These are phyloP conservation scores for Aplosporella prunicola DNA, from an alignment of 2,329 filamentous ascomycete genomes.

Conservation along the genomic window DNA sequence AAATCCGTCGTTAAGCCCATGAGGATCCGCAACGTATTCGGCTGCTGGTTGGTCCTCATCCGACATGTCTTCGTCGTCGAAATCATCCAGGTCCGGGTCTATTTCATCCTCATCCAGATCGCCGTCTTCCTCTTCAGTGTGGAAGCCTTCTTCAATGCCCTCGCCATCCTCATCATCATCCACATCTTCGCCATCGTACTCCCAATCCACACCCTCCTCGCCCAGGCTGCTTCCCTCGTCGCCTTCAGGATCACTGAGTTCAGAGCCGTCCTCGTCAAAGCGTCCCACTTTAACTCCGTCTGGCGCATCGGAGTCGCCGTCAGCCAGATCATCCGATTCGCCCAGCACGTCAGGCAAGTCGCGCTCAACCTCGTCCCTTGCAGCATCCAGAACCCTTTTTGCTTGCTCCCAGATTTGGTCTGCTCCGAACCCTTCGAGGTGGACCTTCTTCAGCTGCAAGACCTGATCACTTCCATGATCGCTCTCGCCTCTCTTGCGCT, in stretches of 20 bases:
- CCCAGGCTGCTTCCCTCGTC: slow-evolving; percentile 18
- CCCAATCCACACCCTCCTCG: slow-evolving; percentile 18
- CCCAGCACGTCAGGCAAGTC: slow-evolving; percentile 32
- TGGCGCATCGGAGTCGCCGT: neutral
- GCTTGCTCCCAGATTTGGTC: slow-evolving; percentile 93
- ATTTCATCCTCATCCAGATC: slow-evolving; percentile 22
- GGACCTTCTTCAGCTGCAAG: slow-evolving; percentile 71
- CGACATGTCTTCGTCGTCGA: slow-evolving; percentile 31
- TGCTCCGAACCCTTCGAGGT: slow-evolving; percentile 78
- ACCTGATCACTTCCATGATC: slow-evolving; percentile 40
- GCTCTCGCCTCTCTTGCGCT: slow-evolving; percentile 59
- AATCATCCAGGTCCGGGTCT: slow-evolving; percentile 23
- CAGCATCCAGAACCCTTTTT: slow-evolving; percentile 65
- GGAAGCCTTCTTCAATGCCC: slow-evolving; percentile 22
- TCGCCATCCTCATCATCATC: slow-evolving; percentile 30
- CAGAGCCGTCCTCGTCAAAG: slow-evolving; percentile 33
- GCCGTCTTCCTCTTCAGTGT: slow-evolving; percentile 20
- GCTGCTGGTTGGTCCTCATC: slow-evolving; percentile 40
- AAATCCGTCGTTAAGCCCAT: slow-evolving; percentile 92
- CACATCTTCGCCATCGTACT: slow-evolving; percentile 23
- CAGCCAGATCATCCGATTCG: slow-evolving; percentile 26
- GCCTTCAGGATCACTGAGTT: slow-evolving; percentile 25
- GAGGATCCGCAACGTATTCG: slow-evolving; percentile 59
- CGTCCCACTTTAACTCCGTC: slow-evolving; percentile 27
- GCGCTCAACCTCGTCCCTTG: slow-evolving; percentile 45